Evolutionary conservation across 192 early-diverging fungal species (phyloP).

Genomic region (Backusella mclennaniae): DNA sequence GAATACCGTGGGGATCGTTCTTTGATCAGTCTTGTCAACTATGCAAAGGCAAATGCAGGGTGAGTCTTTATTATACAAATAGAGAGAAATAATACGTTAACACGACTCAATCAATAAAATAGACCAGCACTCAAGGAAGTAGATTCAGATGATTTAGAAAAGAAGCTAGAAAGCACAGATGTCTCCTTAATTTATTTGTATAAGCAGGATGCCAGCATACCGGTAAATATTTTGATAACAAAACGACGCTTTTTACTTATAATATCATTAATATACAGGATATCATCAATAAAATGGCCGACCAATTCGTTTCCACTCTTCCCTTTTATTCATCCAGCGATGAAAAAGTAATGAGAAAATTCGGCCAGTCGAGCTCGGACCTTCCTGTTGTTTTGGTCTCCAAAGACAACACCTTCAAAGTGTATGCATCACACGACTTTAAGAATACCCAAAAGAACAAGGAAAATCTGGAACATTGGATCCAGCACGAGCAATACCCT

Average conservation of each 20-base stretch:
- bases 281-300: slow-evolving; percentile 19
- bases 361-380: slow-evolving; percentile 13
- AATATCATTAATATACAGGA: slow-evolving; percentile 5
- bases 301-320: slow-evolving; percentile 16
- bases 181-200: slow-evolving; percentile 59
- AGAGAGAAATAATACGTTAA: not conserved
- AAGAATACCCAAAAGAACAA: slow-evolving; percentile 25
- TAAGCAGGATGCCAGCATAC: slow-evolving; percentile 37
- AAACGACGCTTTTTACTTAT: not conserved
- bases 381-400: slow-evolving; percentile 55
- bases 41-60: slow-evolving; percentile 18
- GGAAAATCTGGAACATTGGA: slow-evolving; percentile 55
- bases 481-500: slow-evolving; percentile 65
- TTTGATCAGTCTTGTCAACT: slow-evolving; percentile 11
- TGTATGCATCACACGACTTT: slow-evolving; percentile 24
- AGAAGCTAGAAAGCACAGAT: slow-evolving; percentile 36
- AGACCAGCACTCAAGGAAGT: slow-evolving; percentile 29
- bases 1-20: slow-evolving; percentile 5
- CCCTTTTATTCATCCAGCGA: slow-evolving; percentile 42
- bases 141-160: slow-evolving; percentile 37
- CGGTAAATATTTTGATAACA: not conserved
- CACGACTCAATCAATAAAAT: not conserved
- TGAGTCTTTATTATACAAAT: not conserved
- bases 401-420: slow-evolving; percentile 50
- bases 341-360: slow-evolving; percentile 9